A percentile compares a stretch with the other conserved stretches of the same genome.
phyloP scores from a whole-genome alignment of 1,284 basidiomycete species.

The Coriolopsis trogii region DNA sequence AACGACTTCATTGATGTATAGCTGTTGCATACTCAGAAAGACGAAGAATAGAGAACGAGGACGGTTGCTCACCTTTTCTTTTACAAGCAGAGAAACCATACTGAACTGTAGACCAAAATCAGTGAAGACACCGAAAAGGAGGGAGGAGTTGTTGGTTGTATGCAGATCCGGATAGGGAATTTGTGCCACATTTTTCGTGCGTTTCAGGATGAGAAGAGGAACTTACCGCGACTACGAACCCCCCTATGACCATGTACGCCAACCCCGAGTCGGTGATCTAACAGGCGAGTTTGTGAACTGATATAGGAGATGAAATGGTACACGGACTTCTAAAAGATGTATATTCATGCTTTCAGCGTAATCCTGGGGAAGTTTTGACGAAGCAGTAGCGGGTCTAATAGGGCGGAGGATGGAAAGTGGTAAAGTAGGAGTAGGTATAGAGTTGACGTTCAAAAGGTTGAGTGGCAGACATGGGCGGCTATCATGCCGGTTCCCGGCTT shows the following conservation, averaged over 20 bases:
- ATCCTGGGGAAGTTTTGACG: no score
- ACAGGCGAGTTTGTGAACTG: slow-evolving; percentile 31
- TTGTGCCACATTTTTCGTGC: neutral
- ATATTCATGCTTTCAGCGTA: no score
- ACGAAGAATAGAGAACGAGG: neutral
- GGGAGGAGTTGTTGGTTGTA: no score
- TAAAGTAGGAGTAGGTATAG: no score
- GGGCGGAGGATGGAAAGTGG: no score
- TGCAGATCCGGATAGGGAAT: no score
- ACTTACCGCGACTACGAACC: slow-evolving; percentile 72
- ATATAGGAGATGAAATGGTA: slow-evolving; percentile 9
- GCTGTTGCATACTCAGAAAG: slow-evolving; percentile 32
- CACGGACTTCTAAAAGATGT: slow-evolving; percentile 34
- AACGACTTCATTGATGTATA: slow-evolving; percentile 93
- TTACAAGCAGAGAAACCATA: slow-evolving; percentile 79
- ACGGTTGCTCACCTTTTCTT: slow-evolving; percentile 64
- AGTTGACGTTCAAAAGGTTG: no score
- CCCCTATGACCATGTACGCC: slow-evolving; percentile 77
- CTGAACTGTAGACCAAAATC: no score
- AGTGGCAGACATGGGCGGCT: no score
- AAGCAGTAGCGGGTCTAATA: no score
- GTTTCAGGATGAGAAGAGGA: neutral
- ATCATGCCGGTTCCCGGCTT: no score
- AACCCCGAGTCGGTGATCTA: slow-evolving; percentile 55
- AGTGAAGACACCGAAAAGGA: no score